Evolutionary conservation across 805 yeast genomes (phyloP).

Genomic region (Metschnikowia colocasiae): DNA sequence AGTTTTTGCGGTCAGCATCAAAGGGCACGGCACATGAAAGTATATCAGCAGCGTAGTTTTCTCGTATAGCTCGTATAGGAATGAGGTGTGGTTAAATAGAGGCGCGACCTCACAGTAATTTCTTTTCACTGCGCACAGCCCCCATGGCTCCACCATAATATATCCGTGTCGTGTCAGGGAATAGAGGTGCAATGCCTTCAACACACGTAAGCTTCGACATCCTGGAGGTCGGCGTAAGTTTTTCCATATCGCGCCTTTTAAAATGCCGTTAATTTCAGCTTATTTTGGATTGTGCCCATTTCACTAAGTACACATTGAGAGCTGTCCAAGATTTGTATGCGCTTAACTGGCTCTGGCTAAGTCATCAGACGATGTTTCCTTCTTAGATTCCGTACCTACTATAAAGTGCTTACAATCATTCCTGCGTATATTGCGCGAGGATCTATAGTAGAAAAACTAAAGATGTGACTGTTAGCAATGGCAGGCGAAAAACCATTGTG

Average conservation of each 20-base stretch:
- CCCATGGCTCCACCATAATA: neutral
- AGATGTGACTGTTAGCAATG: neutral
- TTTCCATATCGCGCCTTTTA: neutral
- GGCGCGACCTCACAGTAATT: neutral
- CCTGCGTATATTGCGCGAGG: constrained; percentile 1
- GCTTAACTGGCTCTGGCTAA: neutral
- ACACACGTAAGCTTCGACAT: neutral
- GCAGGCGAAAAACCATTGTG: constrained; percentile 30
- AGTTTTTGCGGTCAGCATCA: neutral
- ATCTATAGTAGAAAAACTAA: neutral
- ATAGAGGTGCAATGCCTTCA: neutral
- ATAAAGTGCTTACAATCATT: neutral
- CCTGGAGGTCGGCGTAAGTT: neutral
- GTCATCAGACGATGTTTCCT: neutral
- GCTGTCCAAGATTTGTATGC: neutral
- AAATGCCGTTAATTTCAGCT: neutral
- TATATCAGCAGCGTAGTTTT: neutral
- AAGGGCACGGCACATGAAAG: neutral
- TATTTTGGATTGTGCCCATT: neutral
- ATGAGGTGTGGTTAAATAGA: neutral
- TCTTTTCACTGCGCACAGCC: neutral
- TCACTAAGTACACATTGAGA: neutral
- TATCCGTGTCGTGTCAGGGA: too few relatives aligned
- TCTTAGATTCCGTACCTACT: neutral
- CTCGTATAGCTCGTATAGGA: constrained; percentile 12